Percentiles rank a stretch among this genome's conserved stretches.
Evolutionary conservation across 1,284 basidiomycete genomes (phyloP).

Genomic region (Stereum hirsutum): DNA sequence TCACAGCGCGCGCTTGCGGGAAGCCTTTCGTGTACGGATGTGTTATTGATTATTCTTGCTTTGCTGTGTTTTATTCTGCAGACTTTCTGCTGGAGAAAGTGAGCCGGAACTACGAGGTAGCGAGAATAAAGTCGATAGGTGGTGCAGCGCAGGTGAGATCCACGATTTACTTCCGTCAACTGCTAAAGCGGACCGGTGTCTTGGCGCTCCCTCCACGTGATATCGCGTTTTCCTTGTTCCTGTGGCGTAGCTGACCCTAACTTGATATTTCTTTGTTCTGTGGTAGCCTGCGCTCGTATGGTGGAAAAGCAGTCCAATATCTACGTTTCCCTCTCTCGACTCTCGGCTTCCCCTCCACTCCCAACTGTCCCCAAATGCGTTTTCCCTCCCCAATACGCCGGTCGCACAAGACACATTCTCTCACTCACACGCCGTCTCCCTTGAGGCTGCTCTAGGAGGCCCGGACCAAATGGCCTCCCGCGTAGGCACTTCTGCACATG

Average conservation of each 20-base stretch:
- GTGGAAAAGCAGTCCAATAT: slow-evolving; percentile 68
- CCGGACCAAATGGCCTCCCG: slow-evolving; percentile 66
- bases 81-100: slow-evolving; percentile 71
- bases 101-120: slow-evolving; percentile 52
- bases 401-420: slow-evolving; percentile 72
- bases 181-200: background rate
- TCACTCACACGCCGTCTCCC: slow-evolving; percentile 61
- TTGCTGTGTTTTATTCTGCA: slow-evolving; percentile 17
- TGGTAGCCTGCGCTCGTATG: slow-evolving; percentile 66
- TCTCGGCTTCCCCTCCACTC: slow-evolving; percentile 53
- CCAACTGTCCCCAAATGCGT: slow-evolving; percentile 57
- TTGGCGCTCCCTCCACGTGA: background rate
- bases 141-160: slow-evolving; percentile 63
- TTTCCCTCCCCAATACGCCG: slow-evolving; percentile 69
- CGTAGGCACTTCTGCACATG: slow-evolving; percentile 60
- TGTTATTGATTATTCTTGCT: too few species aligned
- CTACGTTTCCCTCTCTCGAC: slow-evolving; percentile 58
- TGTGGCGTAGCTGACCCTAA: too few species aligned
- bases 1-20: too few species aligned
- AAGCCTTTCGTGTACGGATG: too few species aligned
- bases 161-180: slow-evolving; percentile 12
- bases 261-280: slow-evolving; percentile 4
- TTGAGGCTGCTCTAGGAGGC: slow-evolving; percentile 66
- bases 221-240: background rate
- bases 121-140: slow-evolving; percentile 61